Base-by-base conservation (phyloP, 495 filamentous ascomycete species). In the Cercophora sp. region DNA sequence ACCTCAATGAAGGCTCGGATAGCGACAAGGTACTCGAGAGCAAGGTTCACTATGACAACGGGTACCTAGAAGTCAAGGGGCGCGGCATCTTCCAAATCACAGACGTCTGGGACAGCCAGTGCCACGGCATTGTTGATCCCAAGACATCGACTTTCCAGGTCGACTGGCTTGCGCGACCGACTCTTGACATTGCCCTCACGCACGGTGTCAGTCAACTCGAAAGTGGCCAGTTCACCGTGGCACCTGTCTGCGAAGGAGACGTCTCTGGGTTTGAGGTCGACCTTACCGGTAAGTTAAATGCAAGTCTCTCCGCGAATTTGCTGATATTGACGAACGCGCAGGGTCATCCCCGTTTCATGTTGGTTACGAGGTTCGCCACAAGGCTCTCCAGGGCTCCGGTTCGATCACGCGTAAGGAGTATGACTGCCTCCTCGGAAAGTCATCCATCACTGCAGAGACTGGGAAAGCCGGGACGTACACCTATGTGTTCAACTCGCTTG, bases 161-260 rank as follows among this genome's bases (percentile, higher is more conserved):
- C 10, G 77, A 80, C 15, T 96, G 91, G 90, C 85, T 91, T 49
- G 77, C 86, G 22, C 79, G 90, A 27, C 93, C 93, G 5, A 74
- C 83, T 44, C 76, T 96, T 27, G 77, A 75, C 20, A 66, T 93
- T 15, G 64, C 84, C 1, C 80, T 86, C 49, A 83, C 81, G 29
- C 73, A 82, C 5, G 70, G 79, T 23, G 70, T 90, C 10, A 70
- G 61, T 16, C 39, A 64, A 60, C 68, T 57, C 22, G 76, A 65
- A 46, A n/a, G n/a, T n/a, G 70, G 70, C 31, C 76, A 70, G 49
- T 89, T 74, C 61, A 62, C 82, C 52, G 88, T 92, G 65, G 77
- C 80, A n/a, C 83, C 87, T 55, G 83, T 98, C 45, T 98, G 93
- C 59, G 89, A 98, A 70, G 92, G 93, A 15, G 92, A 96, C 43